Evolutionary conservation across 441 rosid species (phyloP), one percentile per base, ranked within the genome.

Genomic region (Dalechampia spathulata): DNA sequence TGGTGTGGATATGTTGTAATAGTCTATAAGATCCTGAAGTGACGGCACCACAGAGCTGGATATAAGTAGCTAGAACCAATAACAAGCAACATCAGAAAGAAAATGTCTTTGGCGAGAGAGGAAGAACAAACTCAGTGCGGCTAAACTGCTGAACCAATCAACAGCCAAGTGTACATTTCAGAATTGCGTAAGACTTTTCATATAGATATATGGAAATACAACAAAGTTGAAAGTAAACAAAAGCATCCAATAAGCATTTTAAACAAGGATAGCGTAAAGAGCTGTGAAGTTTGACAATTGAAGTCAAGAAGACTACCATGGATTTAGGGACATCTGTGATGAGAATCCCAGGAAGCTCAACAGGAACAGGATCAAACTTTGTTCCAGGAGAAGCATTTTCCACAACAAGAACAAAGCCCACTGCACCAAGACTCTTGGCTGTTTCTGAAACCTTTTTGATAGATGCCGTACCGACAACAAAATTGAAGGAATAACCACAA

Each of bases 401-500:
- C 16, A 93, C 99, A 55, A 85, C 99, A 56, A 93, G 95, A 72
- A 93, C 95, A 69, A 93, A 93, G 48, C 99, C 99, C 74, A 64
- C 76, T 1, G 99, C 99, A 22, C 97, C 97, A n/a, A 93, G 86
- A 72, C 76, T 78, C 81, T 84, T 85, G 58, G 95, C 97, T 25
- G 99, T 85, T 74, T 87, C 87, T 10, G 93, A 77, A 38, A 93
- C 99, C 76, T 85, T 90, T 78, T 90, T 93, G 60, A 90, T 76
- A 23, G 99, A 90, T 64, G 99, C 85, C 40, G 96, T 80, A 27
- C 99, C 99, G 63, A 72, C 78, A 57, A 90, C 93, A 66, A 93
- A 93, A 77, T 83, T 90, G 80, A 87, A 93, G 55, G 99, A 93
- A 77, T 90, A 93, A 53, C 99, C 99, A 70, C 99, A 93, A 21